A percentile compares a stretch with the other conserved stretches of the same genome.
Evolutionary conservation across 2,329 filamentous ascomycete genomes (phyloP).

Genomic region (Epichloe baconii): DNA sequence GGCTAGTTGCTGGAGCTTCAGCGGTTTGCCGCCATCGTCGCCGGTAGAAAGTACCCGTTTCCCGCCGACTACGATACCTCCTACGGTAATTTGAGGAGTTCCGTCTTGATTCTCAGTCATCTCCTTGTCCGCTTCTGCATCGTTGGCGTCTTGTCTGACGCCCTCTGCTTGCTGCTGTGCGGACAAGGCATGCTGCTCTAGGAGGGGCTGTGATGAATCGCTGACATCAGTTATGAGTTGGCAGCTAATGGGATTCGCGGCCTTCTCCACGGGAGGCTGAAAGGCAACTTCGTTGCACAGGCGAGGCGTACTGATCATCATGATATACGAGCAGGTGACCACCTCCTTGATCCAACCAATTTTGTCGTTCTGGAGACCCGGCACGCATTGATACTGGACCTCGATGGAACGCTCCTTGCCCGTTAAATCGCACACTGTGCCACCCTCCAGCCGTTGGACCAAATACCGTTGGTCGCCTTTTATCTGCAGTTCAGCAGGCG

Average conservation of each 20-base stretch:
- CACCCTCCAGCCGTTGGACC: slow-evolving; percentile 66
- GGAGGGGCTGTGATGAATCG: slow-evolving; percentile 24
- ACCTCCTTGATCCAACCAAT: slow-evolving; percentile 92
- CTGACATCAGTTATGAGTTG: slow-evolving; percentile 50
- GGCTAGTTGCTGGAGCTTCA: slow-evolving; percentile 23
- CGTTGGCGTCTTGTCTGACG: slow-evolving; percentile 5
- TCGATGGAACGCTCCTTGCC: slow-evolving; percentile 71
- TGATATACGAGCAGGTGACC: slow-evolving; percentile 80
- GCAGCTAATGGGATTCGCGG: slow-evolving; percentile 66
- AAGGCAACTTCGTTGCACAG: slow-evolving; percentile 83
- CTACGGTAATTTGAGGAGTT: slow-evolving; percentile 27
- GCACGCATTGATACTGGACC: slow-evolving; percentile 69
- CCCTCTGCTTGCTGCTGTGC: slow-evolving; percentile 16
- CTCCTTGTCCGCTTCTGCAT: slow-evolving; percentile 4
- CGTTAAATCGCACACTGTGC: slow-evolving; percentile 78
- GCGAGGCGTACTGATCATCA: slow-evolving; percentile 82
- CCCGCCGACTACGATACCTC: slow-evolving; percentile 40
- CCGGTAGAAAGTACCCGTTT: slow-evolving; percentile 33
- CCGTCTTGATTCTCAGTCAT: slow-evolving; percentile 22
- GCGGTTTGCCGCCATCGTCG: slow-evolving; percentile 33
- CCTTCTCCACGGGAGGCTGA: slow-evolving; percentile 63
- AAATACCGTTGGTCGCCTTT: slow-evolving; percentile 78
- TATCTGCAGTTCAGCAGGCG: slow-evolving; percentile 55
- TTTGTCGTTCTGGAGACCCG: slow-evolving; percentile 55
- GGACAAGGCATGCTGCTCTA: slow-evolving; percentile 21